These are phyloP conservation scores for Phenoliferia sp. DNA, from an alignment of 1,284 basidiomycete species.

Conservation along the genomic window DNA sequence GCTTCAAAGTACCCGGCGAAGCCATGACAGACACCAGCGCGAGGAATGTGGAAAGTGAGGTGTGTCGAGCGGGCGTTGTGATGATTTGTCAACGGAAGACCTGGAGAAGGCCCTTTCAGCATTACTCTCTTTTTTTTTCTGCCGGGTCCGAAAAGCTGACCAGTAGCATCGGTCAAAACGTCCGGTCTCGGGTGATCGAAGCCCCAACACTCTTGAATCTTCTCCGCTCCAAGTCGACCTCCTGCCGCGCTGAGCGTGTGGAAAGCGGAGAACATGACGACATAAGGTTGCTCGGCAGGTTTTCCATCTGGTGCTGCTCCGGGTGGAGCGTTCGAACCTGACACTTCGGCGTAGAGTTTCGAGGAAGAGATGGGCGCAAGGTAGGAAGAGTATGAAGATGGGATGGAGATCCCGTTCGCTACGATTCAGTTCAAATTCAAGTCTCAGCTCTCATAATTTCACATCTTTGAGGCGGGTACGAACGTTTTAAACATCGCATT, in stretches of 20 bases:
- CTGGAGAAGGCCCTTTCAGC: constrained; percentile 13
- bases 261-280: constrained; percentile 93
- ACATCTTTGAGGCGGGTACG: background rate
- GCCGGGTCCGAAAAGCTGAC: too few relatives aligned
- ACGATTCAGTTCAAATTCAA: too few relatives aligned
- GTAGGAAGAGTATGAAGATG: constrained; percentile 89
- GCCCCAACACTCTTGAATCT: constrained; percentile 93
- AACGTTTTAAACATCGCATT: constrained; percentile 34
- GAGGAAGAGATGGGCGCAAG: constrained; percentile 89
- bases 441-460: too few relatives aligned
- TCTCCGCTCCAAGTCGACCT: constrained; percentile 55
- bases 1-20: constrained; percentile 98
- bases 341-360: constrained; percentile 77
- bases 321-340: constrained; percentile 41
- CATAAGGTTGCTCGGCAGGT: constrained; percentile 82
- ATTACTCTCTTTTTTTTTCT: too few relatives aligned
- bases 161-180: constrained; percentile 63
- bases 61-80: constrained; percentile 46
- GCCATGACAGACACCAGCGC: constrained; percentile 93
- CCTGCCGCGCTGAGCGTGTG: constrained; percentile 74
- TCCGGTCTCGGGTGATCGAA: constrained; percentile 89
- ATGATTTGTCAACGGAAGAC: constrained; percentile 44
- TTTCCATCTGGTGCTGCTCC: constrained; percentile 50
- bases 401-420: constrained; percentile 93
- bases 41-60: constrained; percentile 85